Conservation (phyloP, 371 early-diverging fungal genomes). For the Lichtheimia ornata region DNA sequence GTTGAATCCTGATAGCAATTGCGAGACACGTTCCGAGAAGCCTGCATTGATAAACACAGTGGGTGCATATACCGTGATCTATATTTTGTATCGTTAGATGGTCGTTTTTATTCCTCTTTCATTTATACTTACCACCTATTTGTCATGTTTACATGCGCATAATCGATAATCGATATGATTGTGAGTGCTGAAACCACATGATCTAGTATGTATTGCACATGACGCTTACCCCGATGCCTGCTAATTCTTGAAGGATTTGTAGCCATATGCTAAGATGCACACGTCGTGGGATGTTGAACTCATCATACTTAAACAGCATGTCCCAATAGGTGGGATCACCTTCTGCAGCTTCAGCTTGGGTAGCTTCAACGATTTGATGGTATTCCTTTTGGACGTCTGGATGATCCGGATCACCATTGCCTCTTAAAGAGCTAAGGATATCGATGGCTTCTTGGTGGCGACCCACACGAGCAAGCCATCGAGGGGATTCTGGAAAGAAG, state of each 20-base stretch:
- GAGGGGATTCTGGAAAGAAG: constrained; percentile 37
- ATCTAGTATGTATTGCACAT: not conserved
- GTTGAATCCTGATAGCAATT: constrained; percentile 37
- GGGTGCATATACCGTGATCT: constrained; percentile 42
- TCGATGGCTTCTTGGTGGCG: constrained; percentile 39
- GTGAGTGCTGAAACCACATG: too few species aligned
- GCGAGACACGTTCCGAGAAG: constrained; percentile 26
- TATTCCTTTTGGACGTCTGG: constrained; percentile 35
- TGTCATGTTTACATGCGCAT: too few species aligned
- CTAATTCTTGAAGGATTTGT: constrained; percentile 40
- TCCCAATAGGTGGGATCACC: constrained; percentile 31
- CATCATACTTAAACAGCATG: constrained; percentile 34
- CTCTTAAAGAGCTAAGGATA: constrained; percentile 38
- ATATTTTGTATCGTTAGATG: not conserved
- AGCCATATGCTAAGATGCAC: constrained; percentile 40
- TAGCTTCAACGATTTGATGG: constrained; percentile 25
- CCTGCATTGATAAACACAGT: constrained; percentile 32
- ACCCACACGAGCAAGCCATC: constrained; percentile 37
- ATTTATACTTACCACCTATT: constrained; percentile 12
- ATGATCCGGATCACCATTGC: constrained; percentile 34
- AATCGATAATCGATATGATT: constrained; percentile 4
- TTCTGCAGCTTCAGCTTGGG: constrained; percentile 29
- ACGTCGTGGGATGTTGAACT: constrained; percentile 38
- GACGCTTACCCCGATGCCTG: constrained; percentile 24
- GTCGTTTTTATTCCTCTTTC: not conserved